Evolutionary conservation across 2,329 filamentous ascomycete species (phyloP).

Genomic region (Fusarium subtropicale): DNA sequence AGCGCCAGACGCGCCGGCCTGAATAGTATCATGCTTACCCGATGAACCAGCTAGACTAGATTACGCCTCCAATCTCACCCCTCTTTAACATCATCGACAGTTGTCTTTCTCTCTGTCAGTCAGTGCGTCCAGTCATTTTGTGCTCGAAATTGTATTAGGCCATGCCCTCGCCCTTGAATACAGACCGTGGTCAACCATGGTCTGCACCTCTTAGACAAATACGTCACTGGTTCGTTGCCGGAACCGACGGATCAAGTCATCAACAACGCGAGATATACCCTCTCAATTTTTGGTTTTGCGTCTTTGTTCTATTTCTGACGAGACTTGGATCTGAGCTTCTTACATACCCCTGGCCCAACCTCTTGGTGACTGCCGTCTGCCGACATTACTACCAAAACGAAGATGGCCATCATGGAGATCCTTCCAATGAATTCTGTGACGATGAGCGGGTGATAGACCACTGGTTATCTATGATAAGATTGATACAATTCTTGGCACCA

Average conservation of each 20-base stretch:
- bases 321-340: conserved; percentile 8
- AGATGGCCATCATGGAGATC: neutral
- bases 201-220: neutral
- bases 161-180: neutral
- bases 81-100: neutral
- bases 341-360: neutral
- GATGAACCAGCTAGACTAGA: neutral
- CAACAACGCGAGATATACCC: neutral
- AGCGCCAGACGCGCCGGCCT: neutral
- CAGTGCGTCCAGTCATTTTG: too few relatives aligned
- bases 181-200: neutral
- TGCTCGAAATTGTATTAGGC: neutral
- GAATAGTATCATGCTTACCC: neutral
- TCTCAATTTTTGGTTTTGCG: conserved; percentile 13
- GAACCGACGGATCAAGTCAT: neutral
- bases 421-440: conserved; percentile 7
- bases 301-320: neutral
- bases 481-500: neutral
- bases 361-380: conserved; percentile 11
- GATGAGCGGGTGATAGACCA: neutral
- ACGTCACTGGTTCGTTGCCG: neutral
- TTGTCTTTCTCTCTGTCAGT: too few relatives aligned
- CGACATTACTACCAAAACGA: neutral
- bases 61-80: neutral
- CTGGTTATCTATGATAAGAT: neutral